Conservation (phyloP, 2,329 filamentous ascomycete genomes). For the Ophiosphaerella korrae region DNA sequence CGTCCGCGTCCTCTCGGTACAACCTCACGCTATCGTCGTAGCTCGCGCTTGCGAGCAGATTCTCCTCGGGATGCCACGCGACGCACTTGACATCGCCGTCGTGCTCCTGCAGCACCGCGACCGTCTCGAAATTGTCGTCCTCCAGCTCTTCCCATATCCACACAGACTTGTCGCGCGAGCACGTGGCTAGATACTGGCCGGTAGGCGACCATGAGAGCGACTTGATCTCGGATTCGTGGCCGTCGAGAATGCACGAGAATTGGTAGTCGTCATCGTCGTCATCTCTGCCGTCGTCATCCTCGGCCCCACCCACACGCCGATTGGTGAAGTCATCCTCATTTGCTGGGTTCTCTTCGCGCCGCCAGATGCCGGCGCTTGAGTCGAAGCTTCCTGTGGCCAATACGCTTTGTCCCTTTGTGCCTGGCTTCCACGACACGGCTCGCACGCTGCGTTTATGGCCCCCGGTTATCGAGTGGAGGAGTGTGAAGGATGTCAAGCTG, state of each 20-base stretch:
- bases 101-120: slow-evolving; percentile 93
- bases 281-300: slow-evolving; percentile 49
- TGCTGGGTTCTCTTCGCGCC: slow-evolving; percentile 69
- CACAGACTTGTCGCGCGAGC: slow-evolving; percentile 88
- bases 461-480: slow-evolving; percentile 79
- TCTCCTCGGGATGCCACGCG: slow-evolving; percentile 80
- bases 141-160: slow-evolving; percentile 99
- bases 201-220: slow-evolving; percentile 74
- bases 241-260: slow-evolving; percentile 88
- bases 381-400: slow-evolving; percentile 95
- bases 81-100: slow-evolving; percentile 95
- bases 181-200: slow-evolving; percentile 83
- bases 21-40: slow-evolving; percentile 92
- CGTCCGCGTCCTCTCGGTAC: slow-evolving; percentile 89
- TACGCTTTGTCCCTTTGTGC: slow-evolving; percentile 64
- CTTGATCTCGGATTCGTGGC: slow-evolving; percentile 94
- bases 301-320: slow-evolving; percentile 28
- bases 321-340: slow-evolving; percentile 33
- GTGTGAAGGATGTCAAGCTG: slow-evolving; percentile 78
- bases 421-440: slow-evolving; percentile 84
- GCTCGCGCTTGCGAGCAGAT: slow-evolving; percentile 85
- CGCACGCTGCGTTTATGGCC: slow-evolving; percentile 93
- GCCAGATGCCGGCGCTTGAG: slow-evolving; percentile 75
- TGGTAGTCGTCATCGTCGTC: slow-evolving; percentile 84
- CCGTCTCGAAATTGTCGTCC: slow-evolving; percentile 95